These are phyloP conservation scores for Amanita rubescens DNA, from an alignment of 768 basidiomycete genomes.

Conservation along the genomic window DNA sequence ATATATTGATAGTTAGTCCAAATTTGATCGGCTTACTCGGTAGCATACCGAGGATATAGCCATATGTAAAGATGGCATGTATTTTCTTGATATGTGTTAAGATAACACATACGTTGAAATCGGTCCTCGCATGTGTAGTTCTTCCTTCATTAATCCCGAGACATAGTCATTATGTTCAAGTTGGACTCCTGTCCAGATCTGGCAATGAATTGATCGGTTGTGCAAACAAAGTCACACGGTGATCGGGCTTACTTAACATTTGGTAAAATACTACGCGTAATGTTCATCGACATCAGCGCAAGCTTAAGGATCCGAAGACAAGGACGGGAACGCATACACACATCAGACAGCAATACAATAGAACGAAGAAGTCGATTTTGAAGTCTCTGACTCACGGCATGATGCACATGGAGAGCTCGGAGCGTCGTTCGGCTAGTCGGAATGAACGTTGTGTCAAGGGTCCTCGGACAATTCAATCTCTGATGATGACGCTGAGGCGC, in stretches of 20 bases:
- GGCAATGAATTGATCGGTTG: neutral
- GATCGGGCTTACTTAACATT: slow-evolving; percentile 37
- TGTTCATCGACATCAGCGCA: slow-evolving; percentile 9
- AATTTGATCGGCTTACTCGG: slow-evolving; percentile 35
- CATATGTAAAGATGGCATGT: slow-evolving; percentile 66
- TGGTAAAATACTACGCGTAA: slow-evolving; percentile 53
- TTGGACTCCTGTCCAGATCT: slow-evolving; percentile 68
- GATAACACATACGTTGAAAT: slow-evolving; percentile 41
- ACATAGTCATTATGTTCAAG: no score
- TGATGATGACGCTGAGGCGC: no score
- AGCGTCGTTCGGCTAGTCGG: neutral
- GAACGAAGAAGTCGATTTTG: slow-evolving; percentile 61
- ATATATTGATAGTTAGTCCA: neutral
- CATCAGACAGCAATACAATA: slow-evolving; percentile 69
- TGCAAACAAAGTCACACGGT: neutral
- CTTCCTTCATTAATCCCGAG: slow-evolving; percentile 76
- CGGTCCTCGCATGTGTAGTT: slow-evolving; percentile 57
- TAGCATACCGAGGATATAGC: slow-evolving; percentile 71
- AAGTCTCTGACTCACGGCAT: slow-evolving; percentile 31
- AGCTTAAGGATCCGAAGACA: no score
- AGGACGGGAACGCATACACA: slow-evolving; percentile 24
- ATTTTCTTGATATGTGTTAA: slow-evolving; percentile 37
- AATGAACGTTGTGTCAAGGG: neutral
- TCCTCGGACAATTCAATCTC: neutral
- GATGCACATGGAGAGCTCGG: slow-evolving; percentile 16